Base-by-base conservation (phyloP, 2,329 filamentous ascomycete species). In the Microdochium nivale region DNA sequence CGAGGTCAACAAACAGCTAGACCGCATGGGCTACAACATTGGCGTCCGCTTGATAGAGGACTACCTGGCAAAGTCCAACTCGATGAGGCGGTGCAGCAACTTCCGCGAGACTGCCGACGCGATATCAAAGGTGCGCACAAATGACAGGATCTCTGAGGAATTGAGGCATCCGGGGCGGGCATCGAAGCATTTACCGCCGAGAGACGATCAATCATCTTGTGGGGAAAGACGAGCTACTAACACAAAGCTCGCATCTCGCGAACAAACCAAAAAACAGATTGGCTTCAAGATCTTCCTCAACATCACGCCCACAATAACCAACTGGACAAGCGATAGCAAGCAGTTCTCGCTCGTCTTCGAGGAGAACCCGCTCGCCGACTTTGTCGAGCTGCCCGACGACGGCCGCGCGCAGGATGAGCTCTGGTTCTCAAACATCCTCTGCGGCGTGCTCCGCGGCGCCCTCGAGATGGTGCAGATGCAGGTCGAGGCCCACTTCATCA, bases 381-480 rank as follows among this genome's bases (percentile, higher is more conserved):
- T 97, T 71, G 94, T 99, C 48, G 94, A 99, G 70, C 74, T 99
- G 44, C 94, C 94, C 1, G 94, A 99, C 65, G 94, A 99, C 69
- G 94, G 91, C 49, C 81, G 90, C 57, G 90, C 94, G 3, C 94
- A 99, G 69, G 91, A 96, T 63, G 92, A 97, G 72, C 75, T 99
- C 37, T 99, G 94, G 94, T 99, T 95, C 69, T 96, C 90, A 4
- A 99, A 97, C 70, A 95, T 99, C 52, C 79, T 97, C 44, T 96
- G 94, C 61, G 94, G 94, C 44, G 88, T 99, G 44, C 74, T 99
- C 55, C 79, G 94, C 59, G 94, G 94, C 14, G 86, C 92, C 1
- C 70, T 99, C 53, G 94, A 99, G 70, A 99, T 99, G 94, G 92
- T 97, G 64, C 92, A 97, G 79, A 96, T 97, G 90, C 94, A 97